These are phyloP conservation scores for Pilaira anomala DNA, from an alignment of 192 early-diverging fungal genomes.

Conservation along the genomic window DNA sequence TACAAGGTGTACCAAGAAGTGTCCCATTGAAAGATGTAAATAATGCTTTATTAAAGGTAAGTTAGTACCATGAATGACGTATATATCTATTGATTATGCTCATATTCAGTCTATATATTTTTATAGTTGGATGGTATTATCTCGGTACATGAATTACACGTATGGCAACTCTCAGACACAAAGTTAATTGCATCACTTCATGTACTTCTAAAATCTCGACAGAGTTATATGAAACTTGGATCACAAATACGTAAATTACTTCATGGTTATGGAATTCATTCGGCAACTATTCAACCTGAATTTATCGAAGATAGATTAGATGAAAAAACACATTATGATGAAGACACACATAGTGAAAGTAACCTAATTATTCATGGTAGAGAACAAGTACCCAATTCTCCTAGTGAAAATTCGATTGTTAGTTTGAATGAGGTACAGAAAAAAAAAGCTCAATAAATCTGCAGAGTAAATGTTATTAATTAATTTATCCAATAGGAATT, in stretches of 20 bases:
- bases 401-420: not conserved
- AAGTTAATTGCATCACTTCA: conserved; percentile 85
- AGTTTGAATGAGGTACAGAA: not conserved
- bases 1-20: conserved; percentile 74
- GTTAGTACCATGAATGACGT: not conserved
- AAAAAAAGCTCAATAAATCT: too few relatives aligned
- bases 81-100: not conserved
- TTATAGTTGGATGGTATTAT: conserved; percentile 57
- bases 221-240: conserved; percentile 71
- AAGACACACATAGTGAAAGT: too few relatives aligned
- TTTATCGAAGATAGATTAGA: conserved; percentile 50
- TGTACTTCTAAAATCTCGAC: conserved; percentile 57
- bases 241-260: conserved; percentile 69
- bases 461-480: too few relatives aligned
- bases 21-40: conserved; percentile 66
- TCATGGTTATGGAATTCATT: conserved; percentile 80
- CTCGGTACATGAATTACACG: conserved; percentile 86
- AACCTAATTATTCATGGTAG: too few relatives aligned
- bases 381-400: too few relatives aligned
- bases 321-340: too few relatives aligned
- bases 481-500: not conserved
- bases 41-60: conserved; percentile 53
- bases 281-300: conserved; percentile 90
- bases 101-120: not conserved
- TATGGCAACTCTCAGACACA: conserved; percentile 87